phyloP scores from a whole-genome alignment of 1,284 basidiomycete genomes.

The Heliocybe sulcata region DNA sequence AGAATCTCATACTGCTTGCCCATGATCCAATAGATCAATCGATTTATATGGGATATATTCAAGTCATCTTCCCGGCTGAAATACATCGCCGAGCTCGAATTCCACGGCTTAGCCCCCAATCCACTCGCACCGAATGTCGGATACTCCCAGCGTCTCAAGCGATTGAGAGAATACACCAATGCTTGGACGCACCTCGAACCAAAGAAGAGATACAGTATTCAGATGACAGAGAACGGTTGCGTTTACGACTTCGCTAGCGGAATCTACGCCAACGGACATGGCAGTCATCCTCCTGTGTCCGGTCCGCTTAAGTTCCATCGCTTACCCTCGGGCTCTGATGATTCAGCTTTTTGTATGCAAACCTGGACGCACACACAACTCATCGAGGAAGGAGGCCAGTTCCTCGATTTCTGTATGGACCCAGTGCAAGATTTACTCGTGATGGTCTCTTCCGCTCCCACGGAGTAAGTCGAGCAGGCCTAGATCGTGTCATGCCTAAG shows the following conservation, averaged over 20 bases:
- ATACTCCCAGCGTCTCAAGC: constrained; percentile 28
- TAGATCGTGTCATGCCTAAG: too few relatives aligned
- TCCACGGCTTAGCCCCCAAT: constrained; percentile 30
- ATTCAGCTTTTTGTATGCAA: constrained; percentile 33
- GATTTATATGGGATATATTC: constrained; percentile 28
- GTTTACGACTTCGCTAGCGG: constrained; percentile 45
- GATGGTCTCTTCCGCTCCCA: constrained; percentile 32
- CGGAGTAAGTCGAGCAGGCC: too few relatives aligned
- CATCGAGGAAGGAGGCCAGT: not conserved
- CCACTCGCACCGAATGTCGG: constrained; percentile 21
- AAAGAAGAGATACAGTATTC: constrained; percentile 26
- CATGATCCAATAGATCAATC: constrained; percentile 26
- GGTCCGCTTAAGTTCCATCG: constrained; percentile 30
- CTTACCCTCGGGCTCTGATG: constrained; percentile 24
- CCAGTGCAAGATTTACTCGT: constrained; percentile 43
- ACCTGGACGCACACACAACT: constrained; percentile 17
- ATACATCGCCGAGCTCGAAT: constrained; percentile 38
- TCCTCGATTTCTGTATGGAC: constrained; percentile 49
- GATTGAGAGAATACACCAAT: constrained; percentile 32
- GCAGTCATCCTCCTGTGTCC: constrained; percentile 19
- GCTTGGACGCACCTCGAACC: constrained; percentile 37
- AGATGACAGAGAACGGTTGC: constrained; percentile 33
- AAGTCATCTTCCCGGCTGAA: constrained; percentile 32
- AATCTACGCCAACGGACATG: constrained; percentile 38
- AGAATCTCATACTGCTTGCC: constrained; percentile 4